These are phyloP conservation scores for Phytophthora idaei DNA, from an alignment of 352 stramenopile genomes.

Conservation along the genomic window DNA sequence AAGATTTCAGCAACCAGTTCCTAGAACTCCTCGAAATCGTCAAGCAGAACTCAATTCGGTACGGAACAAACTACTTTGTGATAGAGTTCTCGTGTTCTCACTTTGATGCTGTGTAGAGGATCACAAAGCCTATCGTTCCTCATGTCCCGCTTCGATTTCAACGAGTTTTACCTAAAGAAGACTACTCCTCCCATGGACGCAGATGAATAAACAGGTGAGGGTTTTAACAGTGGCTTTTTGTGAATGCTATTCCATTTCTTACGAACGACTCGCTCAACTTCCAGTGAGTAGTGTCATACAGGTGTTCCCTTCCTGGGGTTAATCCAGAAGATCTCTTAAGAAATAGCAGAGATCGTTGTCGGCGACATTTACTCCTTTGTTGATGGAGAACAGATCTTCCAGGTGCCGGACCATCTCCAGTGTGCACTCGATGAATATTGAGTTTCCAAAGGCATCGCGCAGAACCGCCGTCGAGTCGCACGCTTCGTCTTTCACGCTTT, in stretches of 20 bases:
- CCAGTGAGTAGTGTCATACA: conserved; percentile 3
- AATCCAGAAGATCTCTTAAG: conserved; percentile 68
- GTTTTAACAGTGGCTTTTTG: background rate
- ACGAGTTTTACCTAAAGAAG: conserved; percentile 87
- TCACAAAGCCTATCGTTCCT: conserved; percentile 87
- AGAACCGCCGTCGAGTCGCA: conserved; percentile 3
- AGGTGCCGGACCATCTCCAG: conserved; percentile 52
- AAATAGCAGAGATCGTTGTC: conserved; percentile 79
- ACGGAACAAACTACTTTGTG: conserved; percentile 24
- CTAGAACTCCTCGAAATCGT: conserved; percentile 75
- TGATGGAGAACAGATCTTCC: conserved; percentile 57
- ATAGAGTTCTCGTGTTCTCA: conserved; percentile 1
- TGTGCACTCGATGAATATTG: conserved; percentile 48
- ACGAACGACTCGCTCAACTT: conserved; percentile 2
- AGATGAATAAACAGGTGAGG: conserved; percentile 50
- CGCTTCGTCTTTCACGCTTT: background rate
- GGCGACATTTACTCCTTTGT: conserved; percentile 41
- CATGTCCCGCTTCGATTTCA: conserved; percentile 92
- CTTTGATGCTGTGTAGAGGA: conserved; percentile 30
- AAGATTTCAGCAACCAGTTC: conserved; percentile 73
- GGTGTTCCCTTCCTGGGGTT: conserved; percentile 2
- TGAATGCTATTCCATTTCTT: background rate
- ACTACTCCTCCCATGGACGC: conserved; percentile 41
- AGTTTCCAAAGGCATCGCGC: conserved; percentile 55
- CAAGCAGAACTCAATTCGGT: conserved; percentile 58